Evolutionary conservation across 495 filamentous ascomycete species (phyloP).

Genomic region (Geoglossum glabrum): DNA sequence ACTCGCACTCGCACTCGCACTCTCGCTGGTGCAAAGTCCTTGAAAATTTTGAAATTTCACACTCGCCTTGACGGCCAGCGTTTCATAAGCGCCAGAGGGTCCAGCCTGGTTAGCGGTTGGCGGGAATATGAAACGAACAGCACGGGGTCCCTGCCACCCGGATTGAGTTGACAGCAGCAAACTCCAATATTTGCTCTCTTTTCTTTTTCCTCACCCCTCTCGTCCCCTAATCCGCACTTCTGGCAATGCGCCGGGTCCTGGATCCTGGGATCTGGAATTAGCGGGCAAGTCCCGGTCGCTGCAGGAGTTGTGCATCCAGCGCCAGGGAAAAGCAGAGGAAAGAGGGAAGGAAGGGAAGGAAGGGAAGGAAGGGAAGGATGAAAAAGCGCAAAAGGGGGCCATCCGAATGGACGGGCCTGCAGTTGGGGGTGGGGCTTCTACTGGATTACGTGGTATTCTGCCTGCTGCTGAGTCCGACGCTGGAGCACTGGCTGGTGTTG

Average conservation of each 20-base stretch:
- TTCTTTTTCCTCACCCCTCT: background rate
- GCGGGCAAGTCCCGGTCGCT: background rate
- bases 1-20: no score
- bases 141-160: background rate
- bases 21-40: background rate
- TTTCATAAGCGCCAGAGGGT: constrained; percentile 1
- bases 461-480: no score
- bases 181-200: background rate
- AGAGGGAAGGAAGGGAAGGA: background rate
- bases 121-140: background rate
- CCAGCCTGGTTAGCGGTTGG: background rate
- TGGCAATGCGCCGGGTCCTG: background rate
- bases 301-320: background rate
- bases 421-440: background rate
- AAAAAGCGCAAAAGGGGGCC: background rate
- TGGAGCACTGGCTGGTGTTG: no score
- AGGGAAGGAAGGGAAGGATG: background rate
- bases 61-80: background rate
- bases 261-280: background rate
- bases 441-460: background rate
- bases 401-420: background rate
- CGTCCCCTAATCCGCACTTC: no score
- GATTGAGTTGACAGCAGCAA: background rate
- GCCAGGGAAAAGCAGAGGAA: background rate
- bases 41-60: background rate